Evolutionary conservation across 208 protist species (phyloP), one percentile per base, ranked within the genome.

Genomic region (Trypanosoma cruzi): DNA sequence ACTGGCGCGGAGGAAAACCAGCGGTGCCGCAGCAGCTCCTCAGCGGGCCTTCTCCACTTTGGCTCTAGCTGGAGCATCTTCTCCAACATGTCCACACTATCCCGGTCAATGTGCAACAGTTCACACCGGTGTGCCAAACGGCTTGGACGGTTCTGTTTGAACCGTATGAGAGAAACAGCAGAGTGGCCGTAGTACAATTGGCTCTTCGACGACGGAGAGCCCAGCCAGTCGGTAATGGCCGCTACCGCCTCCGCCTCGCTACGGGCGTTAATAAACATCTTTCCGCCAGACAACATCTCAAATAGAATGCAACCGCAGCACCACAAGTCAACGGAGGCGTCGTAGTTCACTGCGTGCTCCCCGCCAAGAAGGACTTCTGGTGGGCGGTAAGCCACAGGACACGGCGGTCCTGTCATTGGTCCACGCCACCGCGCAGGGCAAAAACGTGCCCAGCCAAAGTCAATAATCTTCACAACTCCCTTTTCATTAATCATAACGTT

Each of bases 291-390:
- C 26, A 99, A 71, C 70, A 99, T 88, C 84, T 99, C 98, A 26
- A 97, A 99, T 14, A 99, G 77, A 14, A 99, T 97, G 77, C 98
- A 99, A 26, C 96, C 98, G 44, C 82, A 85, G 54, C 93, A 97
- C 97, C 96, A 99, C 26, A 99, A 64, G 70, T 98, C 97, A 40
- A 99, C 88, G 26, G 94, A 73, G 24, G 90, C 88, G 75, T 99
- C 99, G 69, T 95, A 95, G 46, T 82, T 75, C 14, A 22, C 34
- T 16, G 71, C 67, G 54, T 74, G 37, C 46, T 78, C 46, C 5
- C 77, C 75, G 6, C 83, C 84, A 11, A 91, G 65, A 22, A 96
- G 77, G 26, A 94, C 73, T 66, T 96, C 91, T 4, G 91, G 91
- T 4, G 91, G 77, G n/a, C 91, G 81, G 66, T 93, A 94, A 4